Evolutionary conservation across 148 eudicot species (phyloP).

Genomic region (Talinum fruticosum): DNA sequence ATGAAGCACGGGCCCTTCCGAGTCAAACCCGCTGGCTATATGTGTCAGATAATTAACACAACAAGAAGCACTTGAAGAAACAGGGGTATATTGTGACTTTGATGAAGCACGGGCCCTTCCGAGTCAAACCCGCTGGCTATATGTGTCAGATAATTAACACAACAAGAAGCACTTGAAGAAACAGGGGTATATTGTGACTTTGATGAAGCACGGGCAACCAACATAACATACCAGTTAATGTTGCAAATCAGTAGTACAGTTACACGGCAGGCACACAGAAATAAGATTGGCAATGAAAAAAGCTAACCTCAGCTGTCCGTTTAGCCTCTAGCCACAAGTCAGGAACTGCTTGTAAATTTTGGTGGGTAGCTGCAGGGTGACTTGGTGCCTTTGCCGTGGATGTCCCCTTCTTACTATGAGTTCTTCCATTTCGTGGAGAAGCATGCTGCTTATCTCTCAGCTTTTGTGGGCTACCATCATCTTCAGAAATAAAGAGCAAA

Average conservation of each 20-base stretch:
- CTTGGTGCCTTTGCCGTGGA: conserved; percentile 29
- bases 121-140: background rate
- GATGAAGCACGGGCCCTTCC: background rate
- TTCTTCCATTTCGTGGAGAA: conserved; percentile 41
- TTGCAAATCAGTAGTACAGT: background rate
- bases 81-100: too few relatives aligned
- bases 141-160: background rate
- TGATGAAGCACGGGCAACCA: conserved; percentile 9
- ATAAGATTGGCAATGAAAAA: conserved; percentile 9
- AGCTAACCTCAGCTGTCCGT: conserved; percentile 69
- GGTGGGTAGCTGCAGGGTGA: conserved; percentile 32
- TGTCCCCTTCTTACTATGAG: conserved; percentile 35
- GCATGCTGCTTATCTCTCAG: conserved; percentile 44
- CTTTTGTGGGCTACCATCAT: conserved; percentile 47
- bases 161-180: background rate
- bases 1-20: background rate
- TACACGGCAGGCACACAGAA: conserved; percentile 6
- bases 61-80: too few relatives aligned
- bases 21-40: background rate
- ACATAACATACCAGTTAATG: background rate
- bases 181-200: background rate
- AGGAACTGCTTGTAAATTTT: conserved; percentile 42
- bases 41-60: too few relatives aligned
- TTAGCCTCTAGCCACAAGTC: conserved; percentile 80
- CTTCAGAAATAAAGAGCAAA: conserved; percentile 28